Conservation (phyloP, 345 rosid genomes). For the Limnanthes douglasii region DNA sequence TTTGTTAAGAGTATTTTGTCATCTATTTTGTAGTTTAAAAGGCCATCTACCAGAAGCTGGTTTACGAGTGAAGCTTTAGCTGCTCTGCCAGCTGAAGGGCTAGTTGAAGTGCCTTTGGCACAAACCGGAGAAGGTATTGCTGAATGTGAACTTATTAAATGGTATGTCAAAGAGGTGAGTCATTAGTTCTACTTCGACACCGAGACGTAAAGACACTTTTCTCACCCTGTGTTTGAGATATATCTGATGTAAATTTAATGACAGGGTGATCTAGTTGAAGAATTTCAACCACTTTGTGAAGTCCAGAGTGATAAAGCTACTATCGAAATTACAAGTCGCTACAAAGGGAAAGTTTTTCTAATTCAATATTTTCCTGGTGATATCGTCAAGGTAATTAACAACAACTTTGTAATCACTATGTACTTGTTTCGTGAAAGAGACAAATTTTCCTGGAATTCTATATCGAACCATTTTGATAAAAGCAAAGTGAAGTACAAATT, state of each 20-base stretch:
- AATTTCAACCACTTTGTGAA: conserved; percentile 92
- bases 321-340: conserved; percentile 90
- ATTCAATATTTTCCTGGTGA: conserved; percentile 54
- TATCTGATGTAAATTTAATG: conserved; percentile 6
- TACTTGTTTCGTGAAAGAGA: too few relatives aligned
- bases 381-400: conserved; percentile 59
- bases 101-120: conserved; percentile 72
- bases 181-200: background rate
- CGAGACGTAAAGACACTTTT: background rate
- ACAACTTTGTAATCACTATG: background rate
- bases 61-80: conserved; percentile 39
- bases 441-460: too few relatives aligned
- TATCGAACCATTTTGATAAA: too few relatives aligned
- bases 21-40: conserved; percentile 11
- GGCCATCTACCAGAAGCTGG: conserved; percentile 15
- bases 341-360: conserved; percentile 56
- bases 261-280: conserved; percentile 79
- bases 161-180: conserved; percentile 85
- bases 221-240: background rate
- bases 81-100: conserved; percentile 19
- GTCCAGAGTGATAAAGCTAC: conserved; percentile 98
- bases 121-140: conserved; percentile 99
- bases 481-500: too few relatives aligned
- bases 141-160: conserved; percentile 83
- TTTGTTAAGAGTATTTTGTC: background rate